Conservation (phyloP, 2,329 filamentous ascomycete genomes). For the Elsinoe necatrix region DNA sequence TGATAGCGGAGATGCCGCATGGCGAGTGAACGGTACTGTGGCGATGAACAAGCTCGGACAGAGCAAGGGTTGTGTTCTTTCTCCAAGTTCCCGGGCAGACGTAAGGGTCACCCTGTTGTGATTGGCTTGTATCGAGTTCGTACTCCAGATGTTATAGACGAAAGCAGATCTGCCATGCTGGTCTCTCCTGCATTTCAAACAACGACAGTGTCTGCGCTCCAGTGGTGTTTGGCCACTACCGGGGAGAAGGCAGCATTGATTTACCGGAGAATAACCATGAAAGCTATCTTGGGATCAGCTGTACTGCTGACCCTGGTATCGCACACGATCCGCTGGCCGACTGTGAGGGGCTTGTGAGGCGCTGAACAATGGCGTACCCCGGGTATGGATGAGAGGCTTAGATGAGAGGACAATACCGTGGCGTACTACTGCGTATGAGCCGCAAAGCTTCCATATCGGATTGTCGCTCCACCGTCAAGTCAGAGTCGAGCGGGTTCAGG, state of each 20-base stretch:
- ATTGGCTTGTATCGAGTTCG: too few relatives aligned
- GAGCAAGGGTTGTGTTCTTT: not conserved
- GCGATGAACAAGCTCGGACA: not conserved
- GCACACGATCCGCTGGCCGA: not conserved
- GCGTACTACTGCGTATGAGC: not conserved
- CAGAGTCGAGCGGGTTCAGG: not conserved
- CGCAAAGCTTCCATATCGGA: not conserved
- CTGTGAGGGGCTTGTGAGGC: not conserved
- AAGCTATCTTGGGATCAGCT: not conserved
- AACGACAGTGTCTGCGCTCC: not conserved
- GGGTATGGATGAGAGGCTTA: not conserved
- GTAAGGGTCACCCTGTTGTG: too few relatives aligned
- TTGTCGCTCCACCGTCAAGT: not conserved
- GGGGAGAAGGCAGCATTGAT: too few relatives aligned
- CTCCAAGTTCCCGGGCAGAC: too few relatives aligned
- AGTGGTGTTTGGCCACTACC: not conserved
- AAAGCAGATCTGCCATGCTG: too few relatives aligned
- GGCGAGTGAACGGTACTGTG: too few relatives aligned
- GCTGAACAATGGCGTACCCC: not conserved
- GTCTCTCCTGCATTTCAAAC: too few relatives aligned
- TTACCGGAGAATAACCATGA: not conserved
- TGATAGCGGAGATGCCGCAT: too few relatives aligned
- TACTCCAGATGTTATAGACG: too few relatives aligned
- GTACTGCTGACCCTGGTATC: not conserved
- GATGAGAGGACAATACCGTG: not conserved